Base-by-base conservation (phyloP, 1,284 basidiomycete genomes). In the Malassezia sp. region DNA sequence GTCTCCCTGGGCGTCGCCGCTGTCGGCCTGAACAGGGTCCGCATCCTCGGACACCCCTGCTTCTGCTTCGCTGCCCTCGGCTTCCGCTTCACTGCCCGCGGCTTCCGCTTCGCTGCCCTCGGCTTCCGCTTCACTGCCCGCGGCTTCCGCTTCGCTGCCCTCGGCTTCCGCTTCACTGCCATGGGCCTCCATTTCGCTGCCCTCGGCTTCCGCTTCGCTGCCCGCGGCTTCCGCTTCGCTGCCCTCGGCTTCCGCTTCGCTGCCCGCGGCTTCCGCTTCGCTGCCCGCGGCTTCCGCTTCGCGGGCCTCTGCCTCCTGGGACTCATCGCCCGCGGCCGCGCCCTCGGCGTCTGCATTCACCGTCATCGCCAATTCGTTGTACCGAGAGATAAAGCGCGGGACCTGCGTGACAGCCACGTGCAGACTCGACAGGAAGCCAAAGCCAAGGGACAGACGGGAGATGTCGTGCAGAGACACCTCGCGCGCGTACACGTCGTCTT, bases 401-500 rank as follows among this genome's bases (percentile, higher is more conserved):
- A 53, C 52, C 39, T 67, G 61, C 5, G 55, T 41, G 0, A 66
- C 56, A n/a, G 40, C 37, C 2, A 66, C 30, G 21, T 62, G 63
- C 42, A 67, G 42, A 35, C 54, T 63, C 7, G 59, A 53, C 9
- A 37, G 32, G n/a, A 53, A 40, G 9, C 56, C 63, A 18, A 58
- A 45, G 15, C 61, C 59, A 22, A 56, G 42, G 17, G 65, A 61
- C 5, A 67, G 54, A 36, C 60, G 56, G 32, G 54, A 51, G 10
- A 67, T 56, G 23, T 67, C 63, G 26, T 57, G 56, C 27, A 67
- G 48, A 17, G 60, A 57, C 28, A 67, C 47, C 32, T 67, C 63
- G 22, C 60, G 55, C 29, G 57, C 56, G 48, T 67, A 66, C 24
- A 62, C 41, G 24, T 66, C 59, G 53, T 67, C 64, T 48, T 67